These are phyloP conservation scores for Juncus inflexus DNA, from an alignment of 176 grass and related monocot genomes.

Conservation along the genomic window DNA sequence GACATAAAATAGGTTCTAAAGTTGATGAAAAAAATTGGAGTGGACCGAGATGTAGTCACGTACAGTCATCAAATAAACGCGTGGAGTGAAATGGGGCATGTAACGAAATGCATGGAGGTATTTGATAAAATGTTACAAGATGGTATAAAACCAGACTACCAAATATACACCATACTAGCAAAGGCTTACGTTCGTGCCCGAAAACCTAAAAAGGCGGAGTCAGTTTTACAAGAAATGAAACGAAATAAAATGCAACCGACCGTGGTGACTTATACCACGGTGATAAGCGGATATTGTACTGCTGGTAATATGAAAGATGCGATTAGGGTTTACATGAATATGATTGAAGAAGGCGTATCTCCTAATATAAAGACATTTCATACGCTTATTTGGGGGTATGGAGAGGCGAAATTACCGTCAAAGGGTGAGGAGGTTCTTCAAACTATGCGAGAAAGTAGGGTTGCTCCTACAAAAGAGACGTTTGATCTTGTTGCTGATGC, in stretches of 20 bases:
- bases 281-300: slow-evolving; percentile 88
- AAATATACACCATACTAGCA: slow-evolving; percentile 91
- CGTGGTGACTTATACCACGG: slow-evolving; percentile 84
- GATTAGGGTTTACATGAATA: slow-evolving; percentile 56
- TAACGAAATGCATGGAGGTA: slow-evolving; percentile 66
- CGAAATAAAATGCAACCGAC: slow-evolving; percentile 57
- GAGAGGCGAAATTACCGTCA: slow-evolving; percentile 72
- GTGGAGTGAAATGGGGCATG: slow-evolving; percentile 65
- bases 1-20: slow-evolving; percentile 42
- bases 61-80: slow-evolving; percentile 91
- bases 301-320: slow-evolving; percentile 69
- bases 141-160: slow-evolving; percentile 74
- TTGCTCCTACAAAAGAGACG: slow-evolving; percentile 58
- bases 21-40: slow-evolving; percentile 72
- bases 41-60: slow-evolving; percentile 77
- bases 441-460: slow-evolving; percentile 48
- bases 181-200: slow-evolving; percentile 77
- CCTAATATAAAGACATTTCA: slow-evolving; percentile 91
- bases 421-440: slow-evolving; percentile 78
- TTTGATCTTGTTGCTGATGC: slow-evolving; percentile 61
- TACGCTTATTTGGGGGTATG: slow-evolving; percentile 95
- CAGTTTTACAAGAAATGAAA: slow-evolving; percentile 61
- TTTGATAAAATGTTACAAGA: slow-evolving; percentile 69
- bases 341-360: slow-evolving; percentile 59
- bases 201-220: slow-evolving; percentile 70